Evolutionary conservation across 371 early-diverging fungal genomes (phyloP).

Genomic region (Chytridium lagenaria): DNA sequence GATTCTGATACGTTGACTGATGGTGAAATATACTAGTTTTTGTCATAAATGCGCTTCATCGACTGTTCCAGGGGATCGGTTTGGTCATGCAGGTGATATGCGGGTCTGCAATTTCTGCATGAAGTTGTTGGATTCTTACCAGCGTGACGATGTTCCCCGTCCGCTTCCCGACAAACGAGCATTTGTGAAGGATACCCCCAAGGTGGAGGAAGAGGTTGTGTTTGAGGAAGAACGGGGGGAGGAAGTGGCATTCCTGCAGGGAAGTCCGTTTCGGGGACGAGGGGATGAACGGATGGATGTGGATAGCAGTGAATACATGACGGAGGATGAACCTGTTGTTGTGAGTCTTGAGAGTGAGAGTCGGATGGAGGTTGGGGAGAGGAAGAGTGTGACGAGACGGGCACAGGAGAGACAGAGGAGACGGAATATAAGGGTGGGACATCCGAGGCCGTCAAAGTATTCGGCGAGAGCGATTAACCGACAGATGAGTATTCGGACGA

Average conservation of each 20-base stretch:
- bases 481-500: slow-evolving; percentile 23
- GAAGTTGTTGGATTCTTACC: slow-evolving; percentile 58
- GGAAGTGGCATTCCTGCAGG: too few species aligned
- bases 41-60: slow-evolving; percentile 81
- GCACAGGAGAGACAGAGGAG: too few species aligned
- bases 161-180: too few species aligned
- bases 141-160: slow-evolving; percentile 35
- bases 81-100: slow-evolving; percentile 73
- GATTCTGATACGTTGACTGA: background rate
- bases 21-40: slow-evolving; percentile 67
- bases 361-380: too few species aligned
- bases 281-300: background rate
- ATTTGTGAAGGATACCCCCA: too few species aligned
- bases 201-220: too few species aligned
- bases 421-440: slow-evolving; percentile 31
- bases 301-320: background rate
- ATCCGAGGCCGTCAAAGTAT: slow-evolving; percentile 32
- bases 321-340: background rate
- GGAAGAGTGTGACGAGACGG: too few species aligned
- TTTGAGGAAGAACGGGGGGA: too few species aligned
- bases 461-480: slow-evolving; percentile 31
- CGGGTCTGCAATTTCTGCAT: slow-evolving; percentile 83
- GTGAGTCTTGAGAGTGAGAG: too few species aligned
- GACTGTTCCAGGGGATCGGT: slow-evolving; percentile 73
- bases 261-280: background rate